Conservation (phyloP, 2,329 filamentous ascomycete genomes). For the Herpotrichia juniperi region DNA sequence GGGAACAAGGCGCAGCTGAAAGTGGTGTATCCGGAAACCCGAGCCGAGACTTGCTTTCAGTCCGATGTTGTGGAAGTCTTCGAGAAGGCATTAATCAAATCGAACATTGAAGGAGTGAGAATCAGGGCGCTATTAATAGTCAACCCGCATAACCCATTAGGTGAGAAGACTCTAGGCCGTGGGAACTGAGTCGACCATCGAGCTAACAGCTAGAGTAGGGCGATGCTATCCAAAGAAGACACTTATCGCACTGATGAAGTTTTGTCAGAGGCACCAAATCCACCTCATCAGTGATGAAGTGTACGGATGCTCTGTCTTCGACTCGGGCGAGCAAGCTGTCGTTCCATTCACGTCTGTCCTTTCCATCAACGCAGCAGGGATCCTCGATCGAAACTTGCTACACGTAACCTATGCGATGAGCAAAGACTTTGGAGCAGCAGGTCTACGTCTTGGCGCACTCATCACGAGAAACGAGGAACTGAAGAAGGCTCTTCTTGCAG, state of each 20-base stretch:
- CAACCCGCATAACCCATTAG: constrained; percentile 59
- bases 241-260: constrained; percentile 51
- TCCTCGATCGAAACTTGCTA: constrained; percentile 56
- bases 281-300: constrained; percentile 65
- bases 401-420: constrained; percentile 53
- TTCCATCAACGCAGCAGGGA: constrained; percentile 25
- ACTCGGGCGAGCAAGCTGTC: constrained; percentile 18
- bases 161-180: background rate
- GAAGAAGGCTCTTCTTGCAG: constrained; percentile 25
- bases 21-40: constrained; percentile 20
- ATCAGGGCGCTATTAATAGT: constrained; percentile 56
- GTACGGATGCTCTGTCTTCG: constrained; percentile 61
- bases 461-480: constrained; percentile 23
- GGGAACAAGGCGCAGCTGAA: constrained; percentile 46
- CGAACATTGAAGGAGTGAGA: constrained; percentile 43
- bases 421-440: constrained; percentile 62
- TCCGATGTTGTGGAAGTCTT: constrained; percentile 40
- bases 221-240: constrained; percentile 41
- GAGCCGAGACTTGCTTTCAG: constrained; percentile 20
- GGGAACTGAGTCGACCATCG: no score
- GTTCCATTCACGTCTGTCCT: constrained; percentile 8
- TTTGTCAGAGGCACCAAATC: constrained; percentile 58
- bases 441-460: constrained; percentile 35
- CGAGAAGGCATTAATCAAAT: constrained; percentile 49
- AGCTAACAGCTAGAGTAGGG: constrained; percentile 34